Evolutionary conservation across 129 eudicot genomes (phyloP).

Genomic region (Tanacetum coccineum): DNA sequence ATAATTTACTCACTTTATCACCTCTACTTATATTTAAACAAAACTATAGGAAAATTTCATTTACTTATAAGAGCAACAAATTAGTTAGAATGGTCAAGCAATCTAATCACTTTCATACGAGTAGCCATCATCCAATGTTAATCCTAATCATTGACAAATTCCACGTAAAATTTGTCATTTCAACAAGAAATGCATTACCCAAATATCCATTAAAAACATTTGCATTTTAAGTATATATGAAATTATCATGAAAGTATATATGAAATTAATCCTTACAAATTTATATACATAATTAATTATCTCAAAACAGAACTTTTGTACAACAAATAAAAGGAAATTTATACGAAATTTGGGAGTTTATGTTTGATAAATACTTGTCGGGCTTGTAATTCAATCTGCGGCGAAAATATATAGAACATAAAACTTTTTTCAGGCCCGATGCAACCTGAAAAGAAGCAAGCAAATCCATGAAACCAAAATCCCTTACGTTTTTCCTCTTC

Average conservation of each 20-base stretch:
- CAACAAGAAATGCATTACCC: not conserved
- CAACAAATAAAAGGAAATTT: not conserved
- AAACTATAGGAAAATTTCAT: no score
- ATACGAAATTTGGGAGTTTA: not conserved
- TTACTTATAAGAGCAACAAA: conserved; percentile 7
- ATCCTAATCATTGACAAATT: conserved; percentile 21
- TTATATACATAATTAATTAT: not conserved
- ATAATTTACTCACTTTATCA: no score
- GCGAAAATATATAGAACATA: not conserved
- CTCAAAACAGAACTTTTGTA: conserved; percentile 4
- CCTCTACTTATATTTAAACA: no score
- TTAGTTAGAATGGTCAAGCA: conserved; percentile 17
- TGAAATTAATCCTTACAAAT: no score
- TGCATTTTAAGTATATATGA: no score
- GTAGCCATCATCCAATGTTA: conserved; percentile 14
- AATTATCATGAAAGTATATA: no score
- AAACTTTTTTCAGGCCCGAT: not conserved
- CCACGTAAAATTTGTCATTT: not conserved
- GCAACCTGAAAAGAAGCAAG: conserved; percentile 40
- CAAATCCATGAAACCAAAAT: conserved; percentile 60
- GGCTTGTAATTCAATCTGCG: not conserved
- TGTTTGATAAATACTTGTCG: not conserved
- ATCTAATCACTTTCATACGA: conserved; percentile 17
- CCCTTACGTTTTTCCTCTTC: conserved; percentile 47
- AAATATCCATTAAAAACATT: no score